Percentiles rank a stretch among this genome's conserved stretches.
phyloP scores from a whole-genome alignment of 306 rosid genomes.

The Castanea sativa region DNA sequence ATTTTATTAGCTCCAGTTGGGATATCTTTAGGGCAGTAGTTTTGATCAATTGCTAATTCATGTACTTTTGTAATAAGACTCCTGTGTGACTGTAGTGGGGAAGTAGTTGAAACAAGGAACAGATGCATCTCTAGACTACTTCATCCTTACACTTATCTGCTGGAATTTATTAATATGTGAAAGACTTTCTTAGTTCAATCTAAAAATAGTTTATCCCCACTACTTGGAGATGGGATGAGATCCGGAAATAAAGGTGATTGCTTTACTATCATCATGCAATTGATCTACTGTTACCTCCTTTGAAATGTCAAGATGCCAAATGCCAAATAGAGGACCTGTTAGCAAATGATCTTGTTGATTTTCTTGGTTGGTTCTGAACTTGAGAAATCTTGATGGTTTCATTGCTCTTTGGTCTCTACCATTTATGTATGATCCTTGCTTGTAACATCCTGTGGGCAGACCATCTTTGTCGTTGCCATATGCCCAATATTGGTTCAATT shows the following conservation, averaged over 20 bases:
- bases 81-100: background rate
- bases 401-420: background rate
- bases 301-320: no score
- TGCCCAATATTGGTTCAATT: conserved; percentile 1
- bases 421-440: conserved; percentile 13
- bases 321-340: no score
- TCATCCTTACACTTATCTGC: background rate
- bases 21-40: conserved; percentile 1
- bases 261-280: background rate
- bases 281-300: background rate
- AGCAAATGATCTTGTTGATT: background rate
- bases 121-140: background rate
- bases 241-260: background rate
- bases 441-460: conserved; percentile 2
- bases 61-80: background rate
- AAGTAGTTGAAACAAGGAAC: conserved; percentile 9
- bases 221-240: conserved; percentile 2
- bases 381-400: background rate
- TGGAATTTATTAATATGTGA: background rate
- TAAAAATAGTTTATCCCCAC: background rate
- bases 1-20: conserved; percentile 6
- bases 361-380: background rate
- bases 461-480: conserved; percentile 10
- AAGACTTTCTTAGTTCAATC: background rate
- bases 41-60: conserved; percentile 11